Evolutionary conservation across 805 yeast genomes (phyloP), one percentile per base, ranked within the genome.

Genomic region (Torulaspora maleeae): DNA sequence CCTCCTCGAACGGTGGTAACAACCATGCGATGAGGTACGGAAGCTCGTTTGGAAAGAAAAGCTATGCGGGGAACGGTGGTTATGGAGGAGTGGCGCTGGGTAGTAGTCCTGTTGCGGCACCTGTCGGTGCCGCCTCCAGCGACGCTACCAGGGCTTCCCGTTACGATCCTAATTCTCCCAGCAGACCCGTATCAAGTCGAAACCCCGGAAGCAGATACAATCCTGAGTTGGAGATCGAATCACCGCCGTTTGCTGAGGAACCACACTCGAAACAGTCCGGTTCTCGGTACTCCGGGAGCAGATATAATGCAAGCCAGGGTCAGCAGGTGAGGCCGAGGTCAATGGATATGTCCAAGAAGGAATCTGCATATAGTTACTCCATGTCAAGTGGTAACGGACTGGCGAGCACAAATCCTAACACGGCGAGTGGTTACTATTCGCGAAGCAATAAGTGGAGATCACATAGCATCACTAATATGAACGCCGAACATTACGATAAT

Each of bases 201-300:
- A 36, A 43, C 24, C 34, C 46, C 9, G 56, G 55, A 20, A 60
- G 64, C 41, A 48, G 67, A 34, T 62, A 60, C 43, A 61, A 57
- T 43, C 58, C 64, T 2, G 62, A 57, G 12, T 49, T 34, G 15
- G 53, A 51, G 19, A 17, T 16, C 19, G 33, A 32, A 20, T 15
- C 35, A 35, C 27, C 9, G 25, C 22, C 19, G 29, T 27, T 34
- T 17, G 24, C 11, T 30, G 35, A n/a, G 25, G 40, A 7, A 19
- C 24, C 13, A 19, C 38, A 7, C 29, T 19, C 36, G 28, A 30
- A 28, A 27, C 36, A 36, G 22, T 41, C 27, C 27, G 47, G 49
- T 22, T 51, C 57, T 6, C 48, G 54, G 29, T 49, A 43, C 38
- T 47, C 52, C 4, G 51, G 58, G 5, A 58, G 63, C 40, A 51